Evolutionary conservation across 2,329 filamentous ascomycete genomes (phyloP), one percentile per base, ranked within the genome.

Genomic region (Diplodia intermedia): DNA sequence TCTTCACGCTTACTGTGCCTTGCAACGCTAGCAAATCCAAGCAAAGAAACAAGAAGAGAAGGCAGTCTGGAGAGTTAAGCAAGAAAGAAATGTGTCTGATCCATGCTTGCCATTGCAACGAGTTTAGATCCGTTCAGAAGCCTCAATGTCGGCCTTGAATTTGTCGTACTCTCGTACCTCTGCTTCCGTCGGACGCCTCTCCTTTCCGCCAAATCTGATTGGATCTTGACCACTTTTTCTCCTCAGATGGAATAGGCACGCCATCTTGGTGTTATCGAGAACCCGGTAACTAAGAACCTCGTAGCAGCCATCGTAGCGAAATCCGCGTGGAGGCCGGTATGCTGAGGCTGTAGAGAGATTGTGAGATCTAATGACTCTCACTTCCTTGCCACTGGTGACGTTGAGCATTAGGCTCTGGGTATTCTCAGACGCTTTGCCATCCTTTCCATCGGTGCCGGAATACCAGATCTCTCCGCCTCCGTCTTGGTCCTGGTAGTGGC

Each of bases 291-390:
- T 72, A 0, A 75, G 76, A 5, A 88, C 81, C 6, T 77, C 72
- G 70, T 89, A 89, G 0, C 88, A 73, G 0, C 86, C 87, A 73
- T 89, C 86, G 65, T 88, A 88, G 1, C 87, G 76, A n/a, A 86
- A 78, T 0, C 86, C 86, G 11, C 76, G 69, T 1, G 73, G 69
- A 0, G 86, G 86, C 0, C 82, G 78, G 65, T 81, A 86, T 0
- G 67, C 69, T 20, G 81, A 26, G 26, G 26, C 81, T 1, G 71
- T 72, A 4, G 65, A 63, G 2, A 82, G 74, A 20, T 82, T 81
- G 4, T 74, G 71, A 0, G 82, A 83, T 1, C 86, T 82, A 6
- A 89, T 78, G 3, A 89, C 81, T 1, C 87, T 80, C 3, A 89
- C 79, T 0, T 80, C 79, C 2, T 79, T 73, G 1, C 78, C 74